Evolutionary conservation across 257 asterid genomes (phyloP), one percentile per base, ranked within the genome.

Genomic region (Mitragyna speciosa): DNA sequence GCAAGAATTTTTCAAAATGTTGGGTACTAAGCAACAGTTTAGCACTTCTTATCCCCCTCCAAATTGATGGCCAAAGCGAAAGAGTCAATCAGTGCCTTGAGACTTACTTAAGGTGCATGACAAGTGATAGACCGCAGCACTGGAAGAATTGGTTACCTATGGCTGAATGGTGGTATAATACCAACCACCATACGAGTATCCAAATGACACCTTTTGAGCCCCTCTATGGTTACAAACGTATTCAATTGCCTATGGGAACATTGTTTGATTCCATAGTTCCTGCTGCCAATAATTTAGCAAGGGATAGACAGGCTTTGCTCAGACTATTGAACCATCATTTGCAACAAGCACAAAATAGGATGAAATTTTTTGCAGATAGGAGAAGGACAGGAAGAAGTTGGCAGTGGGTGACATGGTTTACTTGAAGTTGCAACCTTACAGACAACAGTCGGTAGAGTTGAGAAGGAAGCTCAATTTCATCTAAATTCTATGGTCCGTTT

Each of bases 1-100:
- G 78, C 12, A 33, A 5, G 48, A 75, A 31, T 12, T 75, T 2
- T 59, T 59, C 10, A 22, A 20, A 11, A 8, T 61, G 14, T 14
- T 28, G 2, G 71, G 71, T 1, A 75, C 79, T 1, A 12, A 33
- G 20, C 68, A 58, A 2, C 22, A 56, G 2, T 19, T 1, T 0
- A 31, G 33, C 14, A 56, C 54, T 9, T 0, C 79, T 0, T 75
- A 75, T 30, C 69, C 54, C 41, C 61, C 58, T 30, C 20, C 67
- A 41, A 20, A 76, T 33, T 2, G 70, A 76, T 56, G 79, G 79
- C 2, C 67, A 74, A 31, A 54, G 9, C 52, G 78, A 75, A 31
- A 36, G 14, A 11, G 6, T 75, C 17, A 75, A 36, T 36, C 39
- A 36, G 39, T 36, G 39, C 39, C 39, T 36, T 2, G 39, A 36